These are phyloP conservation scores for Taiwanofungus camphoratus DNA, from an alignment of 1,284 basidiomycete species.

Conservation along the genomic window DNA sequence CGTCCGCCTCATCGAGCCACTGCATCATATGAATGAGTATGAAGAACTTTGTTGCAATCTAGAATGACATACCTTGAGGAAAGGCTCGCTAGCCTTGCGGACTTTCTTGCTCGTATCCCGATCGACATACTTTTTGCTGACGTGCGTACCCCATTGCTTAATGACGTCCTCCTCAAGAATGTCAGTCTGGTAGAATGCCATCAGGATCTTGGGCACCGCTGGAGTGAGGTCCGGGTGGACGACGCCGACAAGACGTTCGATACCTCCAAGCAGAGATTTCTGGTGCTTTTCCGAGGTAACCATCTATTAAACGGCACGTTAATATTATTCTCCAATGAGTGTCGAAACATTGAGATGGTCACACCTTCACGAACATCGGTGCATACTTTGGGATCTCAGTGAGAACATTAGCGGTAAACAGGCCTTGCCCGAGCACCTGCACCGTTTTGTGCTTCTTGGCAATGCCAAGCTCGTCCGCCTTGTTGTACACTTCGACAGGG, in stretches of 20 bases:
- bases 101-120: constrained; percentile 95
- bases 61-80: constrained; percentile 62
- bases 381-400: constrained; percentile 72
- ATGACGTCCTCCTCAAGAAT: constrained; percentile 90
- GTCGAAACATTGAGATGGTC: constrained; percentile 16
- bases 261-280: constrained; percentile 87
- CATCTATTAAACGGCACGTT: constrained; percentile 38
- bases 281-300: constrained; percentile 89
- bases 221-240: constrained; percentile 62
- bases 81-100: constrained; percentile 91
- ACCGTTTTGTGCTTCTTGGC: constrained; percentile 95
- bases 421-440: constrained; percentile 79
- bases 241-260: constrained; percentile 80
- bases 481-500: constrained; percentile 38
- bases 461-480: constrained; percentile 88
- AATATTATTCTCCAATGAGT: constrained; percentile 7
- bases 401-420: constrained; percentile 79
- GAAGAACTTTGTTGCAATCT: not conserved
- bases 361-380: constrained; percentile 78
- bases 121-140: constrained; percentile 97
- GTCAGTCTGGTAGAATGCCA: constrained; percentile 92
- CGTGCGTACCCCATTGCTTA: constrained; percentile 93
- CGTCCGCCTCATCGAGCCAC: constrained; percentile 47
- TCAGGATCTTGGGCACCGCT: constrained; percentile 85
- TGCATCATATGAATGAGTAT: constrained; percentile 24